A percentile compares a stretch with the other conserved stretches of the same genome.
phyloP scores from a whole-genome alignment of 345 rosid species.

The Combretum micranthum region DNA sequence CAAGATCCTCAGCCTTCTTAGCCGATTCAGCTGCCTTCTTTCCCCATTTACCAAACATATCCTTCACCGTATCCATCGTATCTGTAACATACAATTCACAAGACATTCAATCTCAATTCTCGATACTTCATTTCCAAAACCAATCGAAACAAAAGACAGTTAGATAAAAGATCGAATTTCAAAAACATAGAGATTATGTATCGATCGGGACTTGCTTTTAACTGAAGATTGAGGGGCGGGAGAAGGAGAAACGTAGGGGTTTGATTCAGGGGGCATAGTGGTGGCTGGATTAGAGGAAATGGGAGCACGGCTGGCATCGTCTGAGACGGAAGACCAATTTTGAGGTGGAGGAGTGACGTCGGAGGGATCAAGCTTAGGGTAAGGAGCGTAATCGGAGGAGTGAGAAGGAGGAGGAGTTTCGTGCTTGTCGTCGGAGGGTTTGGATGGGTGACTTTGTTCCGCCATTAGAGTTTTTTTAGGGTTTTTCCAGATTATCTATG shows the following conservation, averaged over 20 bases:
- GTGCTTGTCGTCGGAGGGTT: conserved; percentile 10
- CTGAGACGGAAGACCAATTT: conserved; percentile 24
- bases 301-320: conserved; percentile 31
- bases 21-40: conserved; percentile 89
- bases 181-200: neutral
- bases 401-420: conserved; percentile 17
- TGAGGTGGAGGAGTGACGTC: conserved; percentile 62
- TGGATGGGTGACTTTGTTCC: conserved; percentile 10
- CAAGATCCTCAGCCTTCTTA: conserved; percentile 89
- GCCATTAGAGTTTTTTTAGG: conserved; percentile 23
- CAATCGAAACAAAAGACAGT: neutral
- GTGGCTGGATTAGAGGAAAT: conserved; percentile 47
- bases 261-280: conserved; percentile 73
- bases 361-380: conserved; percentile 75
- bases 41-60: conserved; percentile 76
- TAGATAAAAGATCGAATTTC: too few relatives aligned
- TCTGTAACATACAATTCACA: conserved; percentile 24
- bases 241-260: conserved; percentile 69
- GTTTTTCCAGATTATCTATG: neutral
- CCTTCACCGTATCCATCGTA: conserved; percentile 79
- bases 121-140: neutral
- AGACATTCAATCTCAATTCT: neutral
- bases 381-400: conserved; percentile 78
- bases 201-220: conserved; percentile 36
- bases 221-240: conserved; percentile 33